phyloP scores from a whole-genome alignment of 371 early-diverging fungal species.

The Mortierella sp. region DNA sequence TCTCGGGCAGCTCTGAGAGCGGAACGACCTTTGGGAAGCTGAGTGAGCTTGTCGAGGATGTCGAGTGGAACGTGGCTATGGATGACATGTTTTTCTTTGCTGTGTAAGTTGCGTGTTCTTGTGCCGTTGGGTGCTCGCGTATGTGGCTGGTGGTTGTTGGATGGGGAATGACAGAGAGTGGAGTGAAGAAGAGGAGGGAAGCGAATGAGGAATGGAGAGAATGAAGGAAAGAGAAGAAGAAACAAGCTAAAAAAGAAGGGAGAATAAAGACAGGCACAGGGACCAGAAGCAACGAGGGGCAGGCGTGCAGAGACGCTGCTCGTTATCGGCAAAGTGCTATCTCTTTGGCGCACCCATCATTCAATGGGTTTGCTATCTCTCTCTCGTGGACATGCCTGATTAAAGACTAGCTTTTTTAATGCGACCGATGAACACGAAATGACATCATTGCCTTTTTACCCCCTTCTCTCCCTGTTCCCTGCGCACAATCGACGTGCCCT shows the following conservation, averaged over 20 bases:
- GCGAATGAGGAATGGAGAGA: neutral
- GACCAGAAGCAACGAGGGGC: neutral
- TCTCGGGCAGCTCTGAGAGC: constrained; percentile 52
- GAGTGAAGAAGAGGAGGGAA: neutral
- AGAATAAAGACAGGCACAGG: neutral
- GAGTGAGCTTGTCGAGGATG: constrained; percentile 40
- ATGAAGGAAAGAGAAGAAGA: neutral
- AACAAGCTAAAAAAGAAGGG: neutral
- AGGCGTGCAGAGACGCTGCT: neutral
- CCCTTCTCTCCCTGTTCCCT: neutral
- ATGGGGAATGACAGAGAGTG: neutral
- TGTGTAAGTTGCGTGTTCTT: neutral
- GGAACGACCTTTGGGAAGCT: constrained; percentile 35
- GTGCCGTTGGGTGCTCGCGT: neutral
- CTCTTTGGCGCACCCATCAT: neutral
- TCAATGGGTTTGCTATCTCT: no score
- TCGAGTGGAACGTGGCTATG: constrained; percentile 33
- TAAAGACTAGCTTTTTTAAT: no score
- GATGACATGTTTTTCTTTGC: constrained; percentile 23
- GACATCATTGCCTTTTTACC: neutral
- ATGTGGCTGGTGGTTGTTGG: neutral
- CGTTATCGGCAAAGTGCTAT: neutral
- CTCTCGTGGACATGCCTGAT: no score
- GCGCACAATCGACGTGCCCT: neutral
- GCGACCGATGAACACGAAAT: neutral